These are phyloP conservation scores for Chlamydomonas sphaeroides DNA, from an alignment of 139 green algal genomes.

Conservation along the genomic window DNA sequence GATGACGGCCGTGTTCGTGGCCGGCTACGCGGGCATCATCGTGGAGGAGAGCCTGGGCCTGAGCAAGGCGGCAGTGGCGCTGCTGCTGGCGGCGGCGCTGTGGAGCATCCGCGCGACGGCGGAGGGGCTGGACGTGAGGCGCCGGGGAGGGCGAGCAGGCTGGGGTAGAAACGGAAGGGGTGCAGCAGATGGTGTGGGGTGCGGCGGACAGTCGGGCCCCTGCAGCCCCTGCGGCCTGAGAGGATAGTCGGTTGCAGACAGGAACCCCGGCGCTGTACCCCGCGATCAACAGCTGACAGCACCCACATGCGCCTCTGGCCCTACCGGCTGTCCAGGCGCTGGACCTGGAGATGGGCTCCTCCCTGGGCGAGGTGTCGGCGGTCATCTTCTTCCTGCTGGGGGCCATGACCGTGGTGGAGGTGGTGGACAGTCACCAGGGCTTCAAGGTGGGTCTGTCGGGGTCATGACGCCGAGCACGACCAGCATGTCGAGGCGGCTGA, in stretches of 20 bases:
- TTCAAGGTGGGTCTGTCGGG: conserved; percentile 27
- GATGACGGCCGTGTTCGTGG: conserved; percentile 58
- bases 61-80: conserved; percentile 73
- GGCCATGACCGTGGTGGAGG: conserved; percentile 85
- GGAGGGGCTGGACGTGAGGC: conserved; percentile 17
- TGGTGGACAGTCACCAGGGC: conserved; percentile 46
- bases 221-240: no score
- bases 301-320: background rate
- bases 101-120: conserved; percentile 69
- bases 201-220: no score
- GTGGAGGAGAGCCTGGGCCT: conserved; percentile 78
- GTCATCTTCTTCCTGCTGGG: conserved; percentile 85
- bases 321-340: conserved; percentile 33
- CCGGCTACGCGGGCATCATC: conserved; percentile 77
- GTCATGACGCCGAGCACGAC: no score
- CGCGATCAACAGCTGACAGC: background rate
- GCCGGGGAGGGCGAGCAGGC: no score
- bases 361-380: conserved; percentile 56
- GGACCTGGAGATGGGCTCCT: conserved; percentile 37
- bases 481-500: no score
- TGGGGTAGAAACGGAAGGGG: no score
- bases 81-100: conserved; percentile 78
- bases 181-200: no score
- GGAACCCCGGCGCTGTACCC: no score
- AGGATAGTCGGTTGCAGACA: no score